phyloP scores from a whole-genome alignment of 139 green algal genomes.

The Ettlia oleoabundans region DNA sequence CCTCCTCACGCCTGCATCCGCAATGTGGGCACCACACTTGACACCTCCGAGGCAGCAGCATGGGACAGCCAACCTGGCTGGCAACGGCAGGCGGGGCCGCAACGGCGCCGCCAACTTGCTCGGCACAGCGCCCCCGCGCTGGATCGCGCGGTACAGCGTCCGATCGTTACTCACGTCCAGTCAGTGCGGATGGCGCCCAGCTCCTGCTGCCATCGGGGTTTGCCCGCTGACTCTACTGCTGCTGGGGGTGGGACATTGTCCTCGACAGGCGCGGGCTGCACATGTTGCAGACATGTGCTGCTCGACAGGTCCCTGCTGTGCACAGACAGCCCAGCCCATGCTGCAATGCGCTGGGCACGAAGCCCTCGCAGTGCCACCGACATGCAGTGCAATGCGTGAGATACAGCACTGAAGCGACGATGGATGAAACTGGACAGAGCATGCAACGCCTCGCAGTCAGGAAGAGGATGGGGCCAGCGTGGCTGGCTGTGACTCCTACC shows the following conservation, averaged over 20 bases:
- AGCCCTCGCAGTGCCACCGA: not conserved
- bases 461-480: not conserved
- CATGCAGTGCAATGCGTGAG: not conserved
- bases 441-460: too few relatives aligned
- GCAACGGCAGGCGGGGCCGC: not conserved
- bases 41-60: too few relatives aligned
- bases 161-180: slow-evolving; percentile 79
- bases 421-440: not conserved
- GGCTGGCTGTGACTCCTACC: not conserved
- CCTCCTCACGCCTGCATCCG: slow-evolving; percentile 85
- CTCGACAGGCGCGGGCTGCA: not conserved
- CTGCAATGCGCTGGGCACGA: not conserved
- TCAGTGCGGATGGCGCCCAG: slow-evolving; percentile 79
- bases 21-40: too few relatives aligned
- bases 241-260: slow-evolving; percentile 3
- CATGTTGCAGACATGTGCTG: slow-evolving; percentile 12
- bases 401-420: too few relatives aligned
- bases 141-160: not conserved
- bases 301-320: not conserved
- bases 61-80: too few relatives aligned
- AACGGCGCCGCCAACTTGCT: not conserved
- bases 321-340: slow-evolving; percentile 11
- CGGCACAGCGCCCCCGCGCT: not conserved
- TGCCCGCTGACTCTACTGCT: slow-evolving; percentile 1
- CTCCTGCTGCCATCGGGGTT: slow-evolving; percentile 64